Evolutionary conservation across 73 alveolate genomes (phyloP), one percentile per base, ranked within the genome.

Genomic region (Chromera velia): DNA sequence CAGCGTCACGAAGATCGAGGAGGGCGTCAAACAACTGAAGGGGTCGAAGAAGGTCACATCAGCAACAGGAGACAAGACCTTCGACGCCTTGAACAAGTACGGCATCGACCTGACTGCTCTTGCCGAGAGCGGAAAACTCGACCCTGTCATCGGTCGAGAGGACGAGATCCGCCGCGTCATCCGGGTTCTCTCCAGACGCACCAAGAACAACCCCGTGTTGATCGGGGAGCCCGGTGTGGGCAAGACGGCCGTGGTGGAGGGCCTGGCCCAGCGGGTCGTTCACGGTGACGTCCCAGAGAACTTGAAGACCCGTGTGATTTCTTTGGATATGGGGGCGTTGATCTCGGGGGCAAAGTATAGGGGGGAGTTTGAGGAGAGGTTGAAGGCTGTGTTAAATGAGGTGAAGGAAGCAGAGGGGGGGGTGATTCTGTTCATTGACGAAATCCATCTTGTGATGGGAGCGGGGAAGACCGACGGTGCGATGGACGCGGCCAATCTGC

Each of bases 101-200:
- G 83, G 83, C 28, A 31, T 74, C 34, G 83, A 76, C 83, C 75
- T 76, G 32, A 74, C 67, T 30, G 83, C 83, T 17, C 75, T 63
- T 32, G 83, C 83, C 34, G 83, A 76, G 55, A 9, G 28, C 68
- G 28, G 68, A 4, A 40, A 40, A 13, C 69, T 78, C 33, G 85
- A 78, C 65, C 85, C 85, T 28, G 85, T 78, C 67, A 78, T 78
- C 55, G 85, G 85, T 32, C 85, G 85, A 0, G 85, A 78, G 22
- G 85, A 78, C 32, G 85, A 78, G 85, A 78, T 78, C 47, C 78
- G 85, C 29, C 71, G 85, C 17, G 85, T 78, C 45, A 49, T 78
- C 46, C 85, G 55, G 73, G 79, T 78, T 26, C 62, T 78, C 46
- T 75, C 79, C 18, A 34, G 85, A 24, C 68, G 85, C 30, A 69